Evolutionary conservation across 192 early-diverging fungal genomes (phyloP), one percentile per base, ranked within the genome.

Genomic region (Globomyces pollinis-pini): DNA sequence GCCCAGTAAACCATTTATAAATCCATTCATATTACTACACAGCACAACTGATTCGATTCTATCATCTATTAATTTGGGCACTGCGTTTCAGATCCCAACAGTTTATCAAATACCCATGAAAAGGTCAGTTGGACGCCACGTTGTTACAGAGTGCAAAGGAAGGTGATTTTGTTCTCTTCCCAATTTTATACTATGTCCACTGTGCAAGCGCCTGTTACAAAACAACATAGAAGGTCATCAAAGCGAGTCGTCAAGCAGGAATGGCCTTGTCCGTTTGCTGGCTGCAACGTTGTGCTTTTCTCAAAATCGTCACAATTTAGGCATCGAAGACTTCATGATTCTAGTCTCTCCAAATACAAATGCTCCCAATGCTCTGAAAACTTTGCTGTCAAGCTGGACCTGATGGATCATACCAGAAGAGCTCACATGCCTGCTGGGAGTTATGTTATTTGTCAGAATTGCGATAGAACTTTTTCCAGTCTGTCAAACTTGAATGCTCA

Each of bases 401-500:
- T 54, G 31, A 54, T 54, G 29, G 52, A 54, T n/a, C 52, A 54
- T 16, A 39, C 15, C 5, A 5, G 52, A 36, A 54, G 29, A 18
- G 33, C 23, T 3, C 52, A 54, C 52, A 54, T 54, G 52, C 35
- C 52, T 23, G 38, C 34, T 24, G 52, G 38, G 21, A 26, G 21
- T 23, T 54, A 26, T 39, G 52, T 54, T 4, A 31, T 54, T 31
- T 54, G 52, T 39, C 29, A 54, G 35, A 24, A 54, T 24, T 54
- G 52, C 31, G 29, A 54, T 7, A 18, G 52, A 5, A 54, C 52
- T 32, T 54, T 54, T 23, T 32, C 29, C 52, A 54, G 52, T 33
- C 34, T 54, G 4, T 54, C 52, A 36, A 54, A 54, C 23, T 39
- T 54, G 52, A 54, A 54, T 54, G 52, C 52, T 2, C 52, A 54